Percentiles rank a stretch among this genome's conserved stretches.
Evolutionary conservation across 225 moss, liverwort and hornwort species (phyloP).

Genomic region (Pseudisothecium myosuroides): DNA sequence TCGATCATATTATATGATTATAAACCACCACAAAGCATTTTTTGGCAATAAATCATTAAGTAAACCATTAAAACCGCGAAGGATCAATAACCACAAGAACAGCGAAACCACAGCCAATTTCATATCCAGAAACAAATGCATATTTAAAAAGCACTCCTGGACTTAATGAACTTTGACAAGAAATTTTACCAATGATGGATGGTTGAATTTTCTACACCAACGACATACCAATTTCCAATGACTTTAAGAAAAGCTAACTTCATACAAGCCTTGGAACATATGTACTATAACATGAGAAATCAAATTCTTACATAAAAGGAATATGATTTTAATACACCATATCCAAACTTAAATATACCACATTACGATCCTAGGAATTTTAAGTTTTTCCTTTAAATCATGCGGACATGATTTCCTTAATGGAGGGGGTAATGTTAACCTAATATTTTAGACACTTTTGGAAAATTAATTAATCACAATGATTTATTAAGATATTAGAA

Average conservation of each 20-base stretch:
- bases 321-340: background rate
- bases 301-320: background rate
- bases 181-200: background rate
- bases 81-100: accelerated
- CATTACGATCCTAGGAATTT: background rate
- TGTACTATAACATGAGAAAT: background rate
- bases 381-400: no score
- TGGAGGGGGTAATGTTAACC: no score
- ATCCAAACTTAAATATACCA: background rate
- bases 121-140: background rate
- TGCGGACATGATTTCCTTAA: no score
- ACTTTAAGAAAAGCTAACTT: background rate
- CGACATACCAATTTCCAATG: background rate
- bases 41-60: background rate
- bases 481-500: no score
- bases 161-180: background rate
- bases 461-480: no score
- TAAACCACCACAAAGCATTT: background rate
- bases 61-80: background rate
- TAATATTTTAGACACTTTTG: no score
- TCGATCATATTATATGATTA: background rate
- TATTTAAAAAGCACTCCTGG: background rate
- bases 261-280: background rate
- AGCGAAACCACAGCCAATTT: background rate
- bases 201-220: background rate